Evolutionary conservation across 1,139 yeast species (phyloP).

Genomic region (Ogataea hybrid): DNA sequence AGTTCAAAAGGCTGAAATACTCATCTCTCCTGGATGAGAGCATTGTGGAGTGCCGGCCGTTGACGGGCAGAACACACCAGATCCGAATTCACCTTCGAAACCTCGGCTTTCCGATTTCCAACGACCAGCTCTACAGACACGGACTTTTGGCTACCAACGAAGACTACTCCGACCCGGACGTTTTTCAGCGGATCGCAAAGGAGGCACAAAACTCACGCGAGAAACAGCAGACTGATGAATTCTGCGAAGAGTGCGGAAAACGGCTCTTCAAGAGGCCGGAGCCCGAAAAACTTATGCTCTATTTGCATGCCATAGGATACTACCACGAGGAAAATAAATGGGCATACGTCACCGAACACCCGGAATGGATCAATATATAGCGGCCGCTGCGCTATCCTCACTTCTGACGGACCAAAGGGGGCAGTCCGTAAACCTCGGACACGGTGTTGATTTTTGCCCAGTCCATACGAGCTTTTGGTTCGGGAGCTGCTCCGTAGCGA

Average conservation of each 20-base stretch:
- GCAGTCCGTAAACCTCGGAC: slow-evolving; percentile 13
- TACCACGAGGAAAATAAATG: slow-evolving; percentile 25
- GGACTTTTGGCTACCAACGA: slow-evolving; percentile 11
- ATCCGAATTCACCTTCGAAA: slow-evolving; percentile 69
- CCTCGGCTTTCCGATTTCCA: slow-evolving; percentile 64
- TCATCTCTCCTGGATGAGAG: slow-evolving; percentile 42
- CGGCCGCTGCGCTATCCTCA: background rate
- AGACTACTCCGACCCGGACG: slow-evolving; percentile 10
- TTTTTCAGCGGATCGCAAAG: slow-evolving; percentile 21
- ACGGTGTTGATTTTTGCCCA: slow-evolving; percentile 19
- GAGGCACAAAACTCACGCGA: slow-evolving; percentile 21
- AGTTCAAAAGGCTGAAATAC: slow-evolving; percentile 37
- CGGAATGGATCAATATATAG: slow-evolving; percentile 37
- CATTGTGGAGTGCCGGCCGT: slow-evolving; percentile 61
- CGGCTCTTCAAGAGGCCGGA: slow-evolving; percentile 40
- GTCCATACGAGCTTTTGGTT: slow-evolving; percentile 31
- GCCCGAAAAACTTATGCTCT: slow-evolving; percentile 41
- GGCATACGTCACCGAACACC: slow-evolving; percentile 38
- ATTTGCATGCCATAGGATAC: slow-evolving; percentile 60
- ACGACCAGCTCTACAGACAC: slow-evolving; percentile 56
- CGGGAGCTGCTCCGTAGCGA: slow-evolving; percentile 25
- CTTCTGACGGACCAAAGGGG: background rate
- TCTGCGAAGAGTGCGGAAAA: slow-evolving; percentile 48
- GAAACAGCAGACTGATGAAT: slow-evolving; percentile 19
- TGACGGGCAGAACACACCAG: slow-evolving; percentile 78